These are phyloP conservation scores for Diversispora epigaea DNA, from an alignment of 192 early-diverging fungal genomes.

Conservation along the genomic window DNA sequence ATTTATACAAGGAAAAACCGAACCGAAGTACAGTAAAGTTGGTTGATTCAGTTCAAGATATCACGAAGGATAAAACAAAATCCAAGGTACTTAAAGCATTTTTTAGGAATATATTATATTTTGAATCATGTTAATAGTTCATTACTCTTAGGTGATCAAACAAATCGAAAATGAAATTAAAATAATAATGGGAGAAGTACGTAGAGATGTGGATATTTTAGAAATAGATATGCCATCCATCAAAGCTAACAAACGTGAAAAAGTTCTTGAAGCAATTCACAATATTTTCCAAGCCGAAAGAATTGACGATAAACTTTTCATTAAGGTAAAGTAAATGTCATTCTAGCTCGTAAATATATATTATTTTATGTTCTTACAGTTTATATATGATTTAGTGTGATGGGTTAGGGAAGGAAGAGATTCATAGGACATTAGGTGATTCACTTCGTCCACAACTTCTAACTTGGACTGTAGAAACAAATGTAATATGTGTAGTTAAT, in stretches of 20 bases:
- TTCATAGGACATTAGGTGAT: not conserved
- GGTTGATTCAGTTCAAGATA: constrained; percentile 8
- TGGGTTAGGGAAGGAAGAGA: not conserved
- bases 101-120: not conserved
- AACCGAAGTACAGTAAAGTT: not conserved
- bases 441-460: constrained; percentile 15
- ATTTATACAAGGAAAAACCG: not conserved
- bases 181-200: not conserved
- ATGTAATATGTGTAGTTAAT: not conserved
- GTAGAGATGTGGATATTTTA: constrained; percentile 22
- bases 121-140: constrained; percentile 20
- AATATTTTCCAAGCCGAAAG: constrained; percentile 23
- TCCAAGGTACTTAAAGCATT: constrained; percentile 14
- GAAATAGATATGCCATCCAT: constrained; percentile 12
- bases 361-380: not conserved
- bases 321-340: not conserved
- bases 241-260: constrained; percentile 20
- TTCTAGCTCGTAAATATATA: not conserved
- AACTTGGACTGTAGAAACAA: not conserved
- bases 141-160: constrained; percentile 26
- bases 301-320: constrained; percentile 27
- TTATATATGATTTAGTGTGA: not conserved
- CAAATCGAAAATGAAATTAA: constrained; percentile 29
- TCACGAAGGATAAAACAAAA: not conserved
- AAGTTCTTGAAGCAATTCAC: constrained; percentile 24